Evolutionary conservation across 768 basidiomycete species (phyloP).

Genomic region (Hygrophorus pudorinus): DNA sequence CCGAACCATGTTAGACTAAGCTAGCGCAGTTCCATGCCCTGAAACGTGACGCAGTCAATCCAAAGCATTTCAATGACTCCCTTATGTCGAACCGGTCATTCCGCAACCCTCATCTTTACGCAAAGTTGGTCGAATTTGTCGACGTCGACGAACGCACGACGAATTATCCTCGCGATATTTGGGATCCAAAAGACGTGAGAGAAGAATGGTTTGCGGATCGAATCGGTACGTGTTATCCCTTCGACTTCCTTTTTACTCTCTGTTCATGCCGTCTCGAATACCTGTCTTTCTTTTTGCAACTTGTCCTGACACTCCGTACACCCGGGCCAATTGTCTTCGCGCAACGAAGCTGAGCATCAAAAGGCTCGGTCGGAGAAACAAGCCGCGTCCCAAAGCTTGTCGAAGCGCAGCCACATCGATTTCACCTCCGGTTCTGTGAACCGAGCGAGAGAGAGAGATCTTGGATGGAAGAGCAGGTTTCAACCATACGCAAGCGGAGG

Average conservation of each 20-base stretch:
- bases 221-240: constrained; percentile 50
- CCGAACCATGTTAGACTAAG: constrained; percentile 47
- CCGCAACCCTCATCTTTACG: constrained; percentile 93
- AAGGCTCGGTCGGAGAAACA: constrained; percentile 57
- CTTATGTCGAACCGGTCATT: constrained; percentile 90
- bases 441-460: background rate
- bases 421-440: constrained; percentile 30
- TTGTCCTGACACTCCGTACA: constrained; percentile 8
- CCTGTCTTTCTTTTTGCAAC: constrained; percentile 5
- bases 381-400: constrained; percentile 36
- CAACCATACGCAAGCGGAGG: constrained; percentile 11
- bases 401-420: constrained; percentile 52
- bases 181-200: constrained; percentile 58
- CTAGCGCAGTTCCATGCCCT: constrained; percentile 68
- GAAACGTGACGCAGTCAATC: constrained; percentile 49
- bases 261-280: constrained; percentile 19
- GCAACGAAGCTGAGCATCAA: constrained; percentile 46
- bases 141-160: constrained; percentile 83
- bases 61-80: constrained; percentile 92
- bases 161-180: constrained; percentile 66
- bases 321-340: constrained; percentile 7
- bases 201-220: constrained; percentile 69
- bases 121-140: constrained; percentile 91
- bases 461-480: constrained; percentile 9
- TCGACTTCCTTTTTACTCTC: background rate